Evolutionary conservation across 2,329 filamentous ascomycete species (phyloP), one percentile per base, ranked within the genome.

Genomic region (Aspergillus persii): DNA sequence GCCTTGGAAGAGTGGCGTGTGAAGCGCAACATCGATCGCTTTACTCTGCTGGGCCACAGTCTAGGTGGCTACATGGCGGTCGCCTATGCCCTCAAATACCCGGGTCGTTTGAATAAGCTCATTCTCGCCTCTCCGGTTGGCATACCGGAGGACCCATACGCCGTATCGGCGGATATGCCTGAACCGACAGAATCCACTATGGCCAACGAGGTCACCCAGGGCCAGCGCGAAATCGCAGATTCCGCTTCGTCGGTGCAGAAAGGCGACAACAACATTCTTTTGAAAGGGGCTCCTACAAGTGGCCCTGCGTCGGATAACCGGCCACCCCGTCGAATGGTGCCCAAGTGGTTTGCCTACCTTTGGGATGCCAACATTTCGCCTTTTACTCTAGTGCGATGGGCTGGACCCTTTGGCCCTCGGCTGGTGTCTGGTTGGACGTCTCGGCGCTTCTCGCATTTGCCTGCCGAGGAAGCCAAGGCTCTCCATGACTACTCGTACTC

Each of bases 291-390:
- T 26, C 51, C 61, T 18, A 44, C 60, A 11, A 52, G 51, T 57
- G 68, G 77, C 15, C 71, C 71, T 23, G 46, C 61, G 7, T 53
- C 53, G 46, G 66, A 58, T 31, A 68, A 71, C 41, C 79, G 65
- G n/a, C 75, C 83, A 0, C 84, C 85, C 0, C 79, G 83, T 23
- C 79, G 83, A 12, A 89, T 87, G 2, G 76, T 95, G 2, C 92
- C 93, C 0, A 87, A 89, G 74, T 97, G 94, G 93, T 81, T 98
- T 23, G 87, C 88, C 57, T 97, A 93, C 78, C 85, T 99, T 4
- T 99, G 95, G 95, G 95, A 99, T 66, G 90, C 92, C 66, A 99
- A 99, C 72, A 86, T 98, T 63, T 97, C 93, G 0, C 95, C 95
- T 6, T 99, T 99, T 76, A 94, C 89, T 65, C 81, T 99, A 52